phyloP scores from a whole-genome alignment of 208 protist species.

The Crithidia mellificae region DNA sequence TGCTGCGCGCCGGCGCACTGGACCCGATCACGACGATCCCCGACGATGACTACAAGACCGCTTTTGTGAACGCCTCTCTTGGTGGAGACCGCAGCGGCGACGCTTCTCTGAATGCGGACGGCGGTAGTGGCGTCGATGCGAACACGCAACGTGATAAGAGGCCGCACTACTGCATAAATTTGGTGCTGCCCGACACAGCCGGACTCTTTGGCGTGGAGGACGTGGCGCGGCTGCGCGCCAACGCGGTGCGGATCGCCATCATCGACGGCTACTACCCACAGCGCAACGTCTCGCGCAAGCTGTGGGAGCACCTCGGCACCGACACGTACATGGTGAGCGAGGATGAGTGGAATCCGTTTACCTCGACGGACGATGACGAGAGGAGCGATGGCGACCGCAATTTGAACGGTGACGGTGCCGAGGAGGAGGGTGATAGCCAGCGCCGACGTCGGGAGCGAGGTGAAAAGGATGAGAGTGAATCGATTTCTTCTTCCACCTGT shows the following conservation, averaged over 20 bases:
- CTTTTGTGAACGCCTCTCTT: not conserved
- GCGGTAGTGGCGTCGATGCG: not conserved
- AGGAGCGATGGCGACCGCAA: not conserved
- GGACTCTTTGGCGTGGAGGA: slow-evolving; percentile 15
- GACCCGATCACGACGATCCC: slow-evolving; percentile 18
- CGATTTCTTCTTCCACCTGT: no score
- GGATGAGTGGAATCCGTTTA: slow-evolving; percentile 2
- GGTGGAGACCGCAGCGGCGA: no score
- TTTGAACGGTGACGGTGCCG: not conserved
- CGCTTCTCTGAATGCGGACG: no score
- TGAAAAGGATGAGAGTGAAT: no score
- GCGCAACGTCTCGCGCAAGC: slow-evolving; percentile 18
- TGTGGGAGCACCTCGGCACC: slow-evolving; percentile 10
- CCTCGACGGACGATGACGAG: not conserved
- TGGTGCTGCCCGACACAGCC: slow-evolving; percentile 6
- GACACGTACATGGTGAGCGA: slow-evolving; percentile 16
- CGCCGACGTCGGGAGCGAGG: no score
- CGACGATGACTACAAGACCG: slow-evolving; percentile 6
- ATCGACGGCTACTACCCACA: slow-evolving; percentile 40
- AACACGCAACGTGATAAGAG: not conserved
- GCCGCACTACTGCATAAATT: slow-evolving; percentile 6
- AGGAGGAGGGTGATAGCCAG: no score
- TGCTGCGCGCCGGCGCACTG: slow-evolving; percentile 21
- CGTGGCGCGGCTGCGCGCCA: slow-evolving; percentile 12
- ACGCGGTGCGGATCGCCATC: slow-evolving; percentile 33